phyloP scores from a whole-genome alignment of 2,329 filamentous ascomycete genomes.

The Penicillium sp. region DNA sequence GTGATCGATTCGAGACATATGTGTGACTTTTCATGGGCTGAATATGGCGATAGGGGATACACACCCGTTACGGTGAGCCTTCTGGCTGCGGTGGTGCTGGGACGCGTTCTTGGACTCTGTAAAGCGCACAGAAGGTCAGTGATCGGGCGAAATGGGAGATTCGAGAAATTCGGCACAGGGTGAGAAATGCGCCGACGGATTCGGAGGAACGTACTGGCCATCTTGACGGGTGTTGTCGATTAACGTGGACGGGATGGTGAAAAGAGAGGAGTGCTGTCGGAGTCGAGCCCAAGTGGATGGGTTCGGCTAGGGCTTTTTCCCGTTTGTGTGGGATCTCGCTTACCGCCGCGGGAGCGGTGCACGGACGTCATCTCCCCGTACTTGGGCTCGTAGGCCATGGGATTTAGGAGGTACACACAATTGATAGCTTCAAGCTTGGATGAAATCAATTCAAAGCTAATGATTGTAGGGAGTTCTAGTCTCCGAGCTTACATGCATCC shows the following conservation, averaged over 20 bases:
- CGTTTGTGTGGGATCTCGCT: constrained; percentile 46
- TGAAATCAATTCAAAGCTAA: too few relatives aligned
- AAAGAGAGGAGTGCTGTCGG: constrained; percentile 31
- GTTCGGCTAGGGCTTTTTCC: constrained; percentile 38
- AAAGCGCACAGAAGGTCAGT: constrained; percentile 31
- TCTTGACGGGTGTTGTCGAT: constrained; percentile 48
- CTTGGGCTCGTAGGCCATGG: neutral
- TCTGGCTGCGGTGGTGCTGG: constrained; percentile 97
- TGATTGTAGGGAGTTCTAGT: too few relatives aligned
- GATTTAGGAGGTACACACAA: too few relatives aligned
- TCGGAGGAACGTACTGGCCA: constrained; percentile 47
- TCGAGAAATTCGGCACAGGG: neutral
- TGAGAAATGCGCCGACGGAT: constrained; percentile 2
- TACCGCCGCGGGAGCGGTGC: constrained; percentile 31
- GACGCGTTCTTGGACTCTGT: constrained; percentile 99
- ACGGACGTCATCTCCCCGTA: constrained; percentile 17
- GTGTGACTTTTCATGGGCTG: neutral
- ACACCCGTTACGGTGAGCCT: constrained; percentile 99
- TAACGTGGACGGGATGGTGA: constrained; percentile 42
- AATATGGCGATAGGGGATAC: constrained; percentile 40
- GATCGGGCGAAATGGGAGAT: constrained; percentile 8
- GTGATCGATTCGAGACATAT: neutral
- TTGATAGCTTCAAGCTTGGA: neutral
- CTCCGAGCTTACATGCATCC: too few relatives aligned
- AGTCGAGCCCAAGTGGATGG: constrained; percentile 30